A percentile compares a stretch with the other conserved stretches of the same genome.
Conservation (phyloP, 2,329 filamentous ascomycete species). For the Fusarium pseudonygamai region DNA sequence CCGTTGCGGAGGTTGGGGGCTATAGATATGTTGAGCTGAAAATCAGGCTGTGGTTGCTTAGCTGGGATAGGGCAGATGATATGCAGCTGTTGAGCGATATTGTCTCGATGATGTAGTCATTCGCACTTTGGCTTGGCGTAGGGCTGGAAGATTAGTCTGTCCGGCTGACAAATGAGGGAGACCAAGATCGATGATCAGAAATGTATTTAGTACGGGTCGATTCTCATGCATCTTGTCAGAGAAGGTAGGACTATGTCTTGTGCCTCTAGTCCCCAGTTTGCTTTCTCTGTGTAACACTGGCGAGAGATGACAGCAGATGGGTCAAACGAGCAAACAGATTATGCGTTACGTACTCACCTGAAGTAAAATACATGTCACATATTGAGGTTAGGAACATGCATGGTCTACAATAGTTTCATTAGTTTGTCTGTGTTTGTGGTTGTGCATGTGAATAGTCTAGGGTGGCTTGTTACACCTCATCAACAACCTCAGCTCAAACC, state of each 20-base stretch:
- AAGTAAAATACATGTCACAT: not conserved
- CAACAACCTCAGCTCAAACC: not conserved
- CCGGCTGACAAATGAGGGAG: not conserved
- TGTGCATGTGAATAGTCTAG: not conserved
- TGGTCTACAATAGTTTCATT: not conserved
- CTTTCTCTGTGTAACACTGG: not conserved
- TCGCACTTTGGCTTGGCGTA: not conserved
- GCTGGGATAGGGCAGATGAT: not conserved
- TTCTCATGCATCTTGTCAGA: not conserved
- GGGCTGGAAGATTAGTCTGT: not conserved
- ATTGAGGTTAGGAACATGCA: not conserved
- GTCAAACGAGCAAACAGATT: not conserved
- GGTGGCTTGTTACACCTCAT: not conserved
- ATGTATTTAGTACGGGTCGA: not conserved
- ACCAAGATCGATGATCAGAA: not conserved
- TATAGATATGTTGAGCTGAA: not conserved
- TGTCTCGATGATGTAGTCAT: slow-evolving; percentile 15
- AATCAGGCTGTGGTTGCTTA: slow-evolving; percentile 7
- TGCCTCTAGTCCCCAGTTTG: not conserved
- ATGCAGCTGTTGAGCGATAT: slow-evolving; percentile 5
- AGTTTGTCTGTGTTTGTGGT: not conserved
- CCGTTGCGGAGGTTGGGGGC: not conserved
- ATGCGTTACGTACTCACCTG: not conserved
- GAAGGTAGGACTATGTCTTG: too few relatives aligned
- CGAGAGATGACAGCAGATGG: too few relatives aligned